These are phyloP conservation scores for Cubamyces lactineus DNA, from an alignment of 768 basidiomycete species.

Conservation along the genomic window DNA sequence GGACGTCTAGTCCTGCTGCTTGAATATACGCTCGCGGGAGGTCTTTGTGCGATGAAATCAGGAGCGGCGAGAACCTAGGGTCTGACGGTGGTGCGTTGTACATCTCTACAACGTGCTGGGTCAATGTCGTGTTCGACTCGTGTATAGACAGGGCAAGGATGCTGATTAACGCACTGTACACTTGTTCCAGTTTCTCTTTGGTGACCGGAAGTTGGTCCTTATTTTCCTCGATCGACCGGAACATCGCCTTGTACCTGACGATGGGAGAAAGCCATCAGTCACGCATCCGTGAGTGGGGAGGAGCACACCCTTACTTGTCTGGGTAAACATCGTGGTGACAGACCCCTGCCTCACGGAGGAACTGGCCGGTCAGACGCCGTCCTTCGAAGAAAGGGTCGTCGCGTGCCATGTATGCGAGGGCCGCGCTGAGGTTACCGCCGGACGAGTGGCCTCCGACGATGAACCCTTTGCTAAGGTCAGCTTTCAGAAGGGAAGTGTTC, in stretches of 20 bases:
- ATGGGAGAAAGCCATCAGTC: too few species aligned
- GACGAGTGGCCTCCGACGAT: constrained; percentile 33
- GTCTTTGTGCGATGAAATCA: constrained; percentile 26
- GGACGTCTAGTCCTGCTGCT: too few species aligned
- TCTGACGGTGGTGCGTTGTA: constrained; percentile 6
- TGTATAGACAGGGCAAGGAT: too few species aligned
- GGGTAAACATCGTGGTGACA: constrained; percentile 24
- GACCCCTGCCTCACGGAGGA: constrained; percentile 29
- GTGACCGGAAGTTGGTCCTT: not conserved
- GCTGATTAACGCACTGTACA: too few species aligned
- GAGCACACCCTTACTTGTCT: constrained; percentile 19
- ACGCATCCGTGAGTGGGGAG: too few species aligned
- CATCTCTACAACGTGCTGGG: not conserved
- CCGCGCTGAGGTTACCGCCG: constrained; percentile 31
- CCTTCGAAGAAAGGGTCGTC: too few species aligned
- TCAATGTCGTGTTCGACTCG: not conserved
- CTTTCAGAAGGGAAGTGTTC: constrained; percentile 19
- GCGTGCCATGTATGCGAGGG: constrained; percentile 29
- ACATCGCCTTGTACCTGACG: not conserved
- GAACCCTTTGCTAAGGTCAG: constrained; percentile 30
- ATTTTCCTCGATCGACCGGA: constrained; percentile 2
- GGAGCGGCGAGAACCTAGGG: constrained; percentile 26
- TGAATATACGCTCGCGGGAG: too few species aligned
- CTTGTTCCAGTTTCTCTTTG: too few species aligned
- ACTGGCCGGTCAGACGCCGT: too few species aligned